Base-by-base conservation (phyloP, 129 eudicot genomes). In the Saussurea involucrata region DNA sequence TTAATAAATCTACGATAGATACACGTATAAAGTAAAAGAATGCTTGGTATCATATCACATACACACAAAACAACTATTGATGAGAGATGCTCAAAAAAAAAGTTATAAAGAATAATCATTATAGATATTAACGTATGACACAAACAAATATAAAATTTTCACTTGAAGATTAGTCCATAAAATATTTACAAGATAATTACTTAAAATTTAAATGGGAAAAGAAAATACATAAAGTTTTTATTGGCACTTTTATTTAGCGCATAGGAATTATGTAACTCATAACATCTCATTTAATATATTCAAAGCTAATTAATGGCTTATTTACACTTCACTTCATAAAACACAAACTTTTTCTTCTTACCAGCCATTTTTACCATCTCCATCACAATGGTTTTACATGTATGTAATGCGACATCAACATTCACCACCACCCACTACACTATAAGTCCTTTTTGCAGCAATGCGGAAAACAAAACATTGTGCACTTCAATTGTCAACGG, bases 401-500 rank as follows among this genome's bases (percentile, higher is more conserved):
- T 42, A 6, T 33, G 58, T n/a, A 10, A 33, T 60, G 34, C 17
- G 34, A 31, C 42, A 32, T 18, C 68, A 32, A 73, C 42, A 10
- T 18, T 58, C 44, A 60, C 21, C 31, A 69, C 21, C 42, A 65
- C 10, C 46, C n/a, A 6, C 24, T 17, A 8, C 2, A 15, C 6
- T 60, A 6, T 2, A 6, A 74, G 6, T 22, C 66, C 49, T 1
- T 74, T 74, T 12, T 74, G 78, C 31, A 60, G 37, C n/a, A 60
- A 8, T 11, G 78, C 78, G 3, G 78, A 74, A 33, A 60, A 74
- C 40, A 60, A 74, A 25, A 18, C 78, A 32, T 8, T 74, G 9
- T 74, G 78, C 49, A 32, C 34, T 20, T 58, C 69, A 58, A 58
- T 74, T 17, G 69, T 74, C 34, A 74, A 74, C 31, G 78, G 78